Base-by-base conservation (phyloP, 805 yeast genomes). In the Pichia membranifaciens region DNA sequence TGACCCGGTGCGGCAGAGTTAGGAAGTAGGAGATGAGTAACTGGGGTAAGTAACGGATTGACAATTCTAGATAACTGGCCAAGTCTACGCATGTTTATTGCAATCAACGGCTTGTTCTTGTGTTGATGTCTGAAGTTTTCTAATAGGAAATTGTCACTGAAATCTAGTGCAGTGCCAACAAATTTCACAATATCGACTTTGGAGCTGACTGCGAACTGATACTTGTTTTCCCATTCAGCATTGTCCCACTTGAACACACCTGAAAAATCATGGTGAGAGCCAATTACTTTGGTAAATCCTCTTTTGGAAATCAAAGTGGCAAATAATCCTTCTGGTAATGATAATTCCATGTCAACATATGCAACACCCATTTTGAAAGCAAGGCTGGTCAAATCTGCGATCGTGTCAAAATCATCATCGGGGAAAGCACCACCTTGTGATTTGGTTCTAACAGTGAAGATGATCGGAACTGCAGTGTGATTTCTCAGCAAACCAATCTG, bases 401-500 rank as follows among this genome's bases (percentile, higher is more conserved):
- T 74, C 18, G 66, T 58, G 4, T 64, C 73, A 23, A 59, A 56
- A 13, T 76, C 79, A 8, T 69, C 69, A 58, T 85, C 87, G 1
- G 85, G 84, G 67, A 87, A 86, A 38, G 70, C 62, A 21, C 96
- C 96, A 42, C 96, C 96, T 67, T 89, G 96, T 3, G 81, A 69
- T 54, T 69, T 60, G 0, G 95, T 85, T 62, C 95, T 78, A 3
- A 89, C 69, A 2, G 96, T 88, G 68, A 79, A 87, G 45, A 91
- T 75, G 38, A 90, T 81, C 35, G 98, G 96, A 45, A 88, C 66
- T 31, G 70, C 67, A 15, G 84, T 72, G 41, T 73, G 73, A 60
- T 75, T 74, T 61, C 96, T 80, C 54, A 91, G 66, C 15, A 74
- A 56, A 2, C 88, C 85, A 45, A 87, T 68, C 62, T 89, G 96